Evolutionary conservation across 2,329 filamentous ascomycete species (phyloP), one percentile per base, ranked within the genome.

Genomic region (Calonectria pauciramosa): DNA sequence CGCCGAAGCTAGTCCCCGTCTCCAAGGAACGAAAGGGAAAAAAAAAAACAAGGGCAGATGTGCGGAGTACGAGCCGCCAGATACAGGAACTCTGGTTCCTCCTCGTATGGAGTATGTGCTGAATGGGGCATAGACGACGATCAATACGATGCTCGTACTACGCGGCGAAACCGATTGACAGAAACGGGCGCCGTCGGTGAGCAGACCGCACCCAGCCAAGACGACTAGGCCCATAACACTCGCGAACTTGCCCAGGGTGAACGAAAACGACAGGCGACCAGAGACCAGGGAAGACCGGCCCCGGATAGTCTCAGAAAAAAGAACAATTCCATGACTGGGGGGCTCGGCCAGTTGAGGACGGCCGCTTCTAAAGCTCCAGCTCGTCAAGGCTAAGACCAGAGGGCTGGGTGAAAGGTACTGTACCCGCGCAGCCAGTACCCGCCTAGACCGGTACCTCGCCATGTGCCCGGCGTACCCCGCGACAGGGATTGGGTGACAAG

Each of bases 251-350:
- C 32, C 38, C 38, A 65, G 59, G 51, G 32, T 30, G 47, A 49
- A 26, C 28, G 52, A 60, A 63, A 54, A 67, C 52, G 47, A 56
- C 49, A 65, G 36, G 52, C 54, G 60, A 59, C 74, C 73, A 74
- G 51, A 56, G 71, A 59, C 74, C 73, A 74, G 76, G 60, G 67
- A 65, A 74, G 70, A 68, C 60, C 64, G 59, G 73, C 70, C 70
- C 71, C 73, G 67, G 71, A 75, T 73, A 75, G 77, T 74, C 41
- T 68, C 63, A 74, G 79, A 80, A 80, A 63, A 80, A 81, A 81
- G 76, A 81, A 81, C 80, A 81, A 81, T 81, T 81, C 80, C 65
- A 81, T 65, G 77, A 75, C 80, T 75, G 71, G 78, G 78, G 78
- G 67, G 66, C n/a, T n/a, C 44, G 51, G 63, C 65, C 65, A 67